phyloP scores from a whole-genome alignment of 805 yeast species.

The Metschnikowia sp. region DNA sequence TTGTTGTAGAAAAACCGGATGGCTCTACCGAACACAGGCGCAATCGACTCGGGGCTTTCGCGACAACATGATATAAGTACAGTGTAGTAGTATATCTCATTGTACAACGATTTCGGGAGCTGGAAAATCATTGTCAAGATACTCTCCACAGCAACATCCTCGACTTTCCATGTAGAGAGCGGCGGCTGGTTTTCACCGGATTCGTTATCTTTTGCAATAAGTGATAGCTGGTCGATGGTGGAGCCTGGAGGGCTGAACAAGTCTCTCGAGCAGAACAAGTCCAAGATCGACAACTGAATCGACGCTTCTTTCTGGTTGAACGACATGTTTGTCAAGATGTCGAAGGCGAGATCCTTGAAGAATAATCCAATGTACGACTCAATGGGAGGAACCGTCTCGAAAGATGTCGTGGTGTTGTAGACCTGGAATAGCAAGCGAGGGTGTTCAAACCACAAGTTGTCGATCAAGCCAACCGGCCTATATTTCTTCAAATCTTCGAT shows the following conservation, averaged over 20 bases:
- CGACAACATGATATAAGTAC: conserved; percentile 82
- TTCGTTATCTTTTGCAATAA: conserved; percentile 38
- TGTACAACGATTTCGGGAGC: conserved; percentile 64
- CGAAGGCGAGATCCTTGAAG: conserved; percentile 71
- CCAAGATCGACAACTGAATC: conserved; percentile 73
- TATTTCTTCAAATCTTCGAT: conserved; percentile 18
- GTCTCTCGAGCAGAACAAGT: conserved; percentile 63
- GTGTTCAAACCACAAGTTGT: conserved; percentile 57
- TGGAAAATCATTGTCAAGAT: conserved; percentile 74
- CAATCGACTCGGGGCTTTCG: conserved; percentile 69
- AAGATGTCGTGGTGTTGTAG: conserved; percentile 50
- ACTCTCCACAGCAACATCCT: conserved; percentile 83
- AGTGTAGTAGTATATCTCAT: conserved; percentile 76
- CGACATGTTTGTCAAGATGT: conserved; percentile 74
- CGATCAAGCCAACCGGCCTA: conserved; percentile 40
- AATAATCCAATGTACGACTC: conserved; percentile 46
- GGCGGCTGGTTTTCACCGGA: conserved; percentile 39
- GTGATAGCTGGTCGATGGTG: conserved; percentile 64
- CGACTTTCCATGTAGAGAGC: conserved; percentile 82
- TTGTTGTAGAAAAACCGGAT: conserved; percentile 71
- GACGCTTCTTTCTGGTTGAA: conserved; percentile 88
- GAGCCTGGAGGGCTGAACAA: conserved; percentile 59
- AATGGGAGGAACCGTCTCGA: conserved; percentile 54
- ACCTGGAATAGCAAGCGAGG: conserved; percentile 63
- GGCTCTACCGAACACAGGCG: conserved; percentile 93